These are phyloP conservation scores for Kuraishia ogatae DNA, from an alignment of 805 yeast genomes.

Conservation along the genomic window DNA sequence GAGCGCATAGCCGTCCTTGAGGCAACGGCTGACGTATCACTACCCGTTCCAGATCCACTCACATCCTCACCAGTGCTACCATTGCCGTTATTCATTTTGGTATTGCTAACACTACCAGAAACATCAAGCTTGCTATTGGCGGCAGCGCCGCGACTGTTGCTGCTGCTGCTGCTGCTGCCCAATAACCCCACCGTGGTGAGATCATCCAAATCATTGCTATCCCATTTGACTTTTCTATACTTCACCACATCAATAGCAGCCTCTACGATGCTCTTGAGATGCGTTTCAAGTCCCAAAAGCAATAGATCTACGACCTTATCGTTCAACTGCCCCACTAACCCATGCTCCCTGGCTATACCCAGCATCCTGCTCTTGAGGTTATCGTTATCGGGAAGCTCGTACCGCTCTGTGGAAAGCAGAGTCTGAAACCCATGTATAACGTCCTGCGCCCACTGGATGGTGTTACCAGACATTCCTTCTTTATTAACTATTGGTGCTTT, in stretches of 20 bases:
- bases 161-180: not conserved
- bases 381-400: conserved; percentile 76
- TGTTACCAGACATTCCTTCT: conserved; percentile 29
- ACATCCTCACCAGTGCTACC: not conserved
- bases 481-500: conserved; percentile 69
- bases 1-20: conserved; percentile 14
- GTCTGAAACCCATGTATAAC: conserved; percentile 78
- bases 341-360: conserved; percentile 85
- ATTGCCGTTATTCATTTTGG: not conserved
- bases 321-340: conserved; percentile 73
- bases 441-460: conserved; percentile 87
- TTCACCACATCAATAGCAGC: conserved; percentile 65
- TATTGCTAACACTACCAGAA: not conserved
- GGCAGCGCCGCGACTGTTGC: not conserved
- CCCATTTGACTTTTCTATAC: conserved; percentile 42
- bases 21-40: too few species aligned
- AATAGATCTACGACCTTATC: conserved; percentile 73
- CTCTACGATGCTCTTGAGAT: conserved; percentile 67
- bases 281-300: conserved; percentile 73
- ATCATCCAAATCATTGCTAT: conserved; percentile 23
- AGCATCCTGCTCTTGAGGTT: conserved; percentile 58
- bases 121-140: not conserved
- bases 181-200: not conserved
- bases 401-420: conserved; percentile 69
- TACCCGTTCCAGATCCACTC: too few species aligned